Evolutionary conservation across 2,329 filamentous ascomycete species (phyloP), one percentile per base, ranked within the genome.

Genomic region (Leptoxyphium fumago): DNA sequence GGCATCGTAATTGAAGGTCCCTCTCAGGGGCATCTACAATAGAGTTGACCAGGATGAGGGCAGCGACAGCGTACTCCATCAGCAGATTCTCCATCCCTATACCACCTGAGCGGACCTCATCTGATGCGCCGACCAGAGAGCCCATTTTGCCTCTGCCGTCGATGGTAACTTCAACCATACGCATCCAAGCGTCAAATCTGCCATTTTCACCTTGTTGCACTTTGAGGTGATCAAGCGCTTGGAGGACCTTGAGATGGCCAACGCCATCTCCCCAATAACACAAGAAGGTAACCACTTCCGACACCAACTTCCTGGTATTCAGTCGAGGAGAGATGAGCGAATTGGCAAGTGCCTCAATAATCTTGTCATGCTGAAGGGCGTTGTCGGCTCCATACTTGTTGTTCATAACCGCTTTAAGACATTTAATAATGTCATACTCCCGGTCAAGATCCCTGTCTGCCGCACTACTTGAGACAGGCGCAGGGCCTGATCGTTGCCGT

Each of bases 361-460:
- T 84, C 59, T 89, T 85, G 59, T 91, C 84, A 60, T 96, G 88
- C 48, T 78, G 72, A 45, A 98, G 71, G 14, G 91, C 91, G 72
- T 98, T 88, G 61, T 98, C 91, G 48, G 91, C 91, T 48, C 91
- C 91, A 62, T 94, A 96, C 62, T 94, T 95, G 75, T 95, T 98
- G 77, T 98, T 98, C 83, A 96, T 94, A 46, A 96, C 67, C 29
- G 88, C 87, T 69, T 96, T 96, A 46, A 98, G 67, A 67, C 91
- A 96, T 67, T 98, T 98, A 60, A 94, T 78, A 50, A 98, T 94
- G 60, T 96, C 91, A 61, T 96, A 96, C 66, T 94, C 88, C 53
- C 83, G 78, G 58, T 95, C 88, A 41, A 91, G 71, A 58, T 89
- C 84, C 61, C 83, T 86, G 55, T 94, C 86, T 46, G 68, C 75